Evolutionary conservation across 108 stramenopile species (phyloP).

Genomic region (Ochromonas danica): DNA sequence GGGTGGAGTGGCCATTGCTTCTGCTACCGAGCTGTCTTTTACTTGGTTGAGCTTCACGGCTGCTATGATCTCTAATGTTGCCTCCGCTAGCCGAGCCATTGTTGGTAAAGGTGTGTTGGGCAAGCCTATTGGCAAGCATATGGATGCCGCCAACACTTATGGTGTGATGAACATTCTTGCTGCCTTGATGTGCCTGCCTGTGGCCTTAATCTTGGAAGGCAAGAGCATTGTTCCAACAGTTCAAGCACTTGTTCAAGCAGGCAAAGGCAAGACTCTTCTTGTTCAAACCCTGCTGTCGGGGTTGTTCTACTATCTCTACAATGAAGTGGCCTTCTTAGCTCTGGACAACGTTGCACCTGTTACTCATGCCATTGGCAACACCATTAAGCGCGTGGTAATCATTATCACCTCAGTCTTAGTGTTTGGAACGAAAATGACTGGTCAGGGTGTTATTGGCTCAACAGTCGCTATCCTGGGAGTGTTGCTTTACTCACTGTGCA

Average conservation of each 20-base stretch:
- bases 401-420: conserved; percentile 50
- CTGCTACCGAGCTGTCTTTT: conserved; percentile 95
- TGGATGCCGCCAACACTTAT: conserved; percentile 92
- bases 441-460: conserved; percentile 49
- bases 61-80: conserved; percentile 96
- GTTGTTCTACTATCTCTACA: conserved; percentile 97
- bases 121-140: conserved; percentile 91
- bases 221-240: conserved; percentile 74
- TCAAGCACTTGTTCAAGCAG: conserved; percentile 71
- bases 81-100: conserved; percentile 89
- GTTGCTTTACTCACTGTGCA: conserved; percentile 49
- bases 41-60: conserved; percentile 84
- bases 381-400: conserved; percentile 52
- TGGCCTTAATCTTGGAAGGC: conserved; percentile 84
- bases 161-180: conserved; percentile 94
- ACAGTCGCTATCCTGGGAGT: conserved; percentile 49
- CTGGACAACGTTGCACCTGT: conserved; percentile 75
- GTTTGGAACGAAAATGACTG: conserved; percentile 49
- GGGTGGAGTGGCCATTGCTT: conserved; percentile 90
- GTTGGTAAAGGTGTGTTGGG: conserved; percentile 82
- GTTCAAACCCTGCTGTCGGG: conserved; percentile 66
- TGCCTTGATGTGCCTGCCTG: conserved; percentile 77
- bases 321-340: conserved; percentile 95
- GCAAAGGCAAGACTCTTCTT: conserved; percentile 40
- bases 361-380: conserved; percentile 56